Evolutionary conservation across 148 eudicot genomes (phyloP).

Genomic region (Salicornia ramosissima): DNA sequence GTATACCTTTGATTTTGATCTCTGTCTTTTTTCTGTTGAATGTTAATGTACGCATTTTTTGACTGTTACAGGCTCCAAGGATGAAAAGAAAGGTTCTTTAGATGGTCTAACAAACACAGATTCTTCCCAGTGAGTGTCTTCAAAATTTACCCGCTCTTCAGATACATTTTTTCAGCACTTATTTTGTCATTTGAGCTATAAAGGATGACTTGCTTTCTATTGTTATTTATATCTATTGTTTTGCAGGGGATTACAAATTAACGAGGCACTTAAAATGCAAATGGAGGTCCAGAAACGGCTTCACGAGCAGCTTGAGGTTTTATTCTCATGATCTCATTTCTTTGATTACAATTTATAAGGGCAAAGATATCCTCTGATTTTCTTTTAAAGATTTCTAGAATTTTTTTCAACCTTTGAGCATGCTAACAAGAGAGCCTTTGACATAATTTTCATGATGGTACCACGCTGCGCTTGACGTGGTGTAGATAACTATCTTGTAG

Average conservation of each 20-base stretch:
- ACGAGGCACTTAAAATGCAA: conserved; percentile 79
- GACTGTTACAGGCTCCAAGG: conserved; percentile 43
- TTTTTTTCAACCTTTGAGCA: too few relatives aligned
- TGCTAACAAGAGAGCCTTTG: too few relatives aligned
- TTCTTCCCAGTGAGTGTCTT: conserved; percentile 50
- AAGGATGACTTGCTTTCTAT: not conserved
- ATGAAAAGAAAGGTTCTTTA: conserved; percentile 46
- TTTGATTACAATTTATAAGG: not conserved
- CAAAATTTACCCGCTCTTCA: not conserved
- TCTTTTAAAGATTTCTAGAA: too few relatives aligned
- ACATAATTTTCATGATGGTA: not conserved
- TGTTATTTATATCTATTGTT: conserved; percentile 4
- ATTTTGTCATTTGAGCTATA: not conserved
- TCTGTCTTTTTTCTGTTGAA: not conserved
- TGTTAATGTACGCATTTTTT: conserved; percentile 9
- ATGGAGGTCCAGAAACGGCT: conserved; percentile 94
- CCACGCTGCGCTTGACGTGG: not conserved
- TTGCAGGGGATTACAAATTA: conserved; percentile 57
- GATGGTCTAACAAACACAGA: conserved; percentile 37
- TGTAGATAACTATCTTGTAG: not conserved
- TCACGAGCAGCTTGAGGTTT: conserved; percentile 92
- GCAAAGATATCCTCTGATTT: not conserved
- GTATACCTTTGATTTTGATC: not conserved
- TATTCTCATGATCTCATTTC: conserved; percentile 12
- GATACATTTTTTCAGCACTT: not conserved